Evolutionary conservation across 2,329 filamentous ascomycete genomes (phyloP), one percentile per base, ranked within the genome.

Genomic region (Penicillium sp.): DNA sequence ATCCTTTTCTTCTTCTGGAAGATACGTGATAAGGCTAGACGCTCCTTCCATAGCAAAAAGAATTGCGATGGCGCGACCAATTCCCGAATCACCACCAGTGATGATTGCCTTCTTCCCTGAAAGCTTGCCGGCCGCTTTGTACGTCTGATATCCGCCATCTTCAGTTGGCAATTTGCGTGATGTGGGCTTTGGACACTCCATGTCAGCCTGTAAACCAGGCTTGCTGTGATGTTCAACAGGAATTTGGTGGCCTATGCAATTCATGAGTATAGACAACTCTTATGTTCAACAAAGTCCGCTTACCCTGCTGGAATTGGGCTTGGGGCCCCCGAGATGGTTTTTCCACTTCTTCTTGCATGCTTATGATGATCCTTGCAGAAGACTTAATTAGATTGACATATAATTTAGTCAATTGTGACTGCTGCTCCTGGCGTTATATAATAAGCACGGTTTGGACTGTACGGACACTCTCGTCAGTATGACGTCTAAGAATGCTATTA

Each of bases 41-140:
- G 89, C 90, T 4, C 90, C 91, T 73, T 95, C 91, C 82, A 92
- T 88, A 35, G 90, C 90, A 67, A 88, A 95, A 0, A 95, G 80
- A 14, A 93, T 82, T 1, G 91, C 89, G 1, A 88, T 85, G 0
- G 91, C 87, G 35, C 89, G 85, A 7, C 91, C 90, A 62, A 95
- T 93, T 2, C 91, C 90, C 6, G 85, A 88, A 73, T 93, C 90
- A 3, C 91, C 91, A 14, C 90, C 90, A 0, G 91, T 93, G 67
- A 95, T 93, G 57, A 95, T 75, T 8, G 90, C 90, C 58, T 85
- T 89, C 75, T 88, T 90, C 59, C 86, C 90, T 67, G 85, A 75
- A 6, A 95, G 84, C 77, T 95, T 96, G 48, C 86, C 87, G 1
- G 90, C 88, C 4, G 89, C 84, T 69, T 87, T 86, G 78, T 95